Evolutionary conservation across 768 basidiomycete genomes (phyloP).

Genomic region (Polyporus arcularius): DNA sequence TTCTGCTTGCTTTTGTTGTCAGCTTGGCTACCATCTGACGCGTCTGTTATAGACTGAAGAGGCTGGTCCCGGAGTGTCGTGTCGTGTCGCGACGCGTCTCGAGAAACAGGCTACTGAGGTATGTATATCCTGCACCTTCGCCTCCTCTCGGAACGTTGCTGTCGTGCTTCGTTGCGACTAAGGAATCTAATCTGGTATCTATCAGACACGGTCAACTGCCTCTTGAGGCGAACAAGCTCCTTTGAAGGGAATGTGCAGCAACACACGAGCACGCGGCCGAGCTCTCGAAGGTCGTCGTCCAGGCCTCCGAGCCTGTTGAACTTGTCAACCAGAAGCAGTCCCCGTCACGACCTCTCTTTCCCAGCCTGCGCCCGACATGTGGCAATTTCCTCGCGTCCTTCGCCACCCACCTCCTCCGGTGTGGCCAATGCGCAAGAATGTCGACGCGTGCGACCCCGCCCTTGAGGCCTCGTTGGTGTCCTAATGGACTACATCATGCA

Average conservation of each 20-base stretch:
- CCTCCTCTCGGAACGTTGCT: no score
- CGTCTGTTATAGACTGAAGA: no score
- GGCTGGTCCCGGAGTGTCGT: no score
- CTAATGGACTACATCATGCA: constrained; percentile 68
- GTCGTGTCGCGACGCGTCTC: no score
- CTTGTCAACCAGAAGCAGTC: no score
- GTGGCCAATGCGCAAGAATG: constrained; percentile 41
- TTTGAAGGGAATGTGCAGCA: constrained; percentile 16
- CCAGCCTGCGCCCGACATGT: constrained; percentile 28
- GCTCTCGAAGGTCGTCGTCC: constrained; percentile 3
- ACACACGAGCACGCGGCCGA: neutral
- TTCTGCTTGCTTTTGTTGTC: no score
- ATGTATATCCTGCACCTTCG: no score
- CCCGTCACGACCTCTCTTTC: neutral
- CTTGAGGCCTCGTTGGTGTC: constrained; percentile 47
- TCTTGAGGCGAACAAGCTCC: constrained; percentile 17
- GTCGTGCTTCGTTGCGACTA: no score
- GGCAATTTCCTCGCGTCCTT: constrained; percentile 73
- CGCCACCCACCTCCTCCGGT: constrained; percentile 54
- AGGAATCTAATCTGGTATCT: no score
- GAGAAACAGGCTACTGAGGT: no score
- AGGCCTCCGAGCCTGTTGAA: neutral
- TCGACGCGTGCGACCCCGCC: constrained; percentile 55
- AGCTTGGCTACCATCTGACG: no score
- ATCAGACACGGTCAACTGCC: no score